A percentile compares a stretch with the other conserved stretches of the same genome.
Conservation (phyloP, 2,329 filamentous ascomycete genomes). For the Tolypocladium album region DNA sequence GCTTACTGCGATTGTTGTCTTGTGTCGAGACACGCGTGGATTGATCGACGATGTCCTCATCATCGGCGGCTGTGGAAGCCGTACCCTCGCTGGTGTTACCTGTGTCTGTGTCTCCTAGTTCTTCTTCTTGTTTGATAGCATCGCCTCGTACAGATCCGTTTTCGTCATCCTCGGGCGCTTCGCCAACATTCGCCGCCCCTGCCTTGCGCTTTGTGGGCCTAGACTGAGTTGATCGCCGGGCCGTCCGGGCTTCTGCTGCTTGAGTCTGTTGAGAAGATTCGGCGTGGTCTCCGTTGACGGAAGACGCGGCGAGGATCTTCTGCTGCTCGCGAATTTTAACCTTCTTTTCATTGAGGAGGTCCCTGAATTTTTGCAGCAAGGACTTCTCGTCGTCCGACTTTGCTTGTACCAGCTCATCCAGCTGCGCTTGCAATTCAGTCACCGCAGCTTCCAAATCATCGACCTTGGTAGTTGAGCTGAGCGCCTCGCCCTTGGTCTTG, state of each 20-base stretch:
- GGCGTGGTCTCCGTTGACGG: slow-evolving; percentile 18
- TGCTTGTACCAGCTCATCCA: slow-evolving; percentile 54
- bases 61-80: slow-evolving; percentile 31
- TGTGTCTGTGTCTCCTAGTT: slow-evolving; percentile 27
- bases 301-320: slow-evolving; percentile 40
- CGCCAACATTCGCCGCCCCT: slow-evolving; percentile 27
- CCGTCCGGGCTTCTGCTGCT: slow-evolving; percentile 9
- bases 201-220: slow-evolving; percentile 40
- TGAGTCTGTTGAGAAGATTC: slow-evolving; percentile 16
- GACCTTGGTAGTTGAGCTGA: slow-evolving; percentile 27
- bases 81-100: slow-evolving; percentile 29
- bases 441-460: slow-evolving; percentile 44
- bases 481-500: slow-evolving; percentile 31
- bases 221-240: slow-evolving; percentile 21
- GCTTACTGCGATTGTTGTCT: neutral
- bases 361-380: slow-evolving; percentile 58
- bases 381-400: slow-evolving; percentile 58
- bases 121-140: slow-evolving; percentile 17
- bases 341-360: slow-evolving; percentile 70
- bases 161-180: slow-evolving; percentile 31
- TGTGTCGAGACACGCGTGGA: neutral
- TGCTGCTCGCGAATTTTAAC: slow-evolving; percentile 68
- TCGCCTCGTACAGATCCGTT: slow-evolving; percentile 39
- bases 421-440: slow-evolving; percentile 46
- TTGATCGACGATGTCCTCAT: slow-evolving; percentile 13